Conservation (phyloP, 139 green algal species). For the Spirogloea muscicola region DNA sequence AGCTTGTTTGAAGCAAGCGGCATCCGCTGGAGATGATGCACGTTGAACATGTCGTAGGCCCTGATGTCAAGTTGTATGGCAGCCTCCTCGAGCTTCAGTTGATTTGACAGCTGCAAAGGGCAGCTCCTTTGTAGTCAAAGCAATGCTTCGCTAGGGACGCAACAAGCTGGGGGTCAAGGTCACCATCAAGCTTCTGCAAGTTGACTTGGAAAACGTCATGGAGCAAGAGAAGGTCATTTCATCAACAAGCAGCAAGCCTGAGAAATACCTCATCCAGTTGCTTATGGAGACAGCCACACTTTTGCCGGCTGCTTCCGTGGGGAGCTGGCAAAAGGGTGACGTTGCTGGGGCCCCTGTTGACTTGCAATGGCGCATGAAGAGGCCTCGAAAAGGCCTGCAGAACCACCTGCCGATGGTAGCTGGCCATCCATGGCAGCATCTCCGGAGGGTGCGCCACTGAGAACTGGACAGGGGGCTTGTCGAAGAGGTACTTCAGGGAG, state of each 20-base stretch:
- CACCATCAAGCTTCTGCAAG: too few species aligned
- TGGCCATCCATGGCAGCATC: conserved; percentile 6
- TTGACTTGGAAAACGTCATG: too few species aligned
- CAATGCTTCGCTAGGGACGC: too few species aligned
- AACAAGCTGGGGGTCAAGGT: too few species aligned
- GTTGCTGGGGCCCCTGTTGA: background rate
- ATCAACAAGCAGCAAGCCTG: background rate
- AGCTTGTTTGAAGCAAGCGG: background rate
- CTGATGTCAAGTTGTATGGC: conserved; percentile 5
- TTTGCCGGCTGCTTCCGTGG: background rate
- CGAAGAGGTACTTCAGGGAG: conserved; percentile 7
- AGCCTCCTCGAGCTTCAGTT: background rate
- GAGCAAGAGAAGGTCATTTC: background rate
- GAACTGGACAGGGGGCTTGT: conserved; percentile 3
- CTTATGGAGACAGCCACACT: conserved; percentile 1
- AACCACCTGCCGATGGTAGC: background rate
- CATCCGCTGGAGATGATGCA: background rate
- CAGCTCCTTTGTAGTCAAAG: too few species aligned
- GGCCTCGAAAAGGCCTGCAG: too few species aligned
- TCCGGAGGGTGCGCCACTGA: background rate
- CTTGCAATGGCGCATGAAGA: background rate
- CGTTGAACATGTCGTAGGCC: conserved; percentile 9
- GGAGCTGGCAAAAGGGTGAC: background rate
- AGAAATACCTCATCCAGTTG: background rate
- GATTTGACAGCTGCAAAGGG: background rate